These are phyloP conservation scores for Dothideomycetes sp. DNA, from an alignment of 2,329 filamentous ascomycete species.

Conservation along the genomic window DNA sequence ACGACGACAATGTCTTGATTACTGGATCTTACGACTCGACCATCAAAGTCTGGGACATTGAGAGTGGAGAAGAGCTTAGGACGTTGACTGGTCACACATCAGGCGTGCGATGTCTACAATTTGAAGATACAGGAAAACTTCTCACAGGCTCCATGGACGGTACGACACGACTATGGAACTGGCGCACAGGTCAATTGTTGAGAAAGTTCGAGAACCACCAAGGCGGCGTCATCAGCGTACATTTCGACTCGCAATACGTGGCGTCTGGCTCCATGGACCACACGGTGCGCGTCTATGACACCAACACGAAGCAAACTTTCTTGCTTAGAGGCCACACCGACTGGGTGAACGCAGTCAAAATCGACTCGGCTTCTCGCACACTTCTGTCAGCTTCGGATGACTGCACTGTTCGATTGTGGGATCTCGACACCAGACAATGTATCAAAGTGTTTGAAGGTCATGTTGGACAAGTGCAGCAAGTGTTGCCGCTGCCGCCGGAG, in stretches of 20 bases:
- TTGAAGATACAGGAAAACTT: slow-evolving; percentile 72
- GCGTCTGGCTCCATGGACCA: slow-evolving; percentile 84
- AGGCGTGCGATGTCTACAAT: slow-evolving; percentile 81
- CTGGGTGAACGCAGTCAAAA: slow-evolving; percentile 92
- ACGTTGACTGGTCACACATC: slow-evolving; percentile 73
- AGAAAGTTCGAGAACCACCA: slow-evolving; percentile 70
- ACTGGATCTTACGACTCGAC: slow-evolving; percentile 93
- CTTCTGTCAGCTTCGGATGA: slow-evolving; percentile 86
- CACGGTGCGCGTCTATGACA: slow-evolving; percentile 88
- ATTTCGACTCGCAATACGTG: slow-evolving; percentile 75
- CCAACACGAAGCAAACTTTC: slow-evolving; percentile 70
- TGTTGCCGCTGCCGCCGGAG: slow-evolving; percentile 71
- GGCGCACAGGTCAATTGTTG: slow-evolving; percentile 79
- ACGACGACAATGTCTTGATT: slow-evolving; percentile 83
- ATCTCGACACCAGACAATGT: slow-evolving; percentile 71
- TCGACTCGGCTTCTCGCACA: slow-evolving; percentile 74
- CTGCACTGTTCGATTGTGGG: slow-evolving; percentile 81
- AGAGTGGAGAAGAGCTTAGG: slow-evolving; percentile 76
- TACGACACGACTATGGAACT: slow-evolving; percentile 92
- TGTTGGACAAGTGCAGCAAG: slow-evolving; percentile 89
- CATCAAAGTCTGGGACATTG: slow-evolving; percentile 92
- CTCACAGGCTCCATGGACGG: slow-evolving; percentile 83
- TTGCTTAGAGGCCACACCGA: slow-evolving; percentile 75
- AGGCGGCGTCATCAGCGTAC: slow-evolving; percentile 73
- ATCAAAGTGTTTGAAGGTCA: slow-evolving; percentile 75